Evolutionary conservation across 352 stramenopile genomes (phyloP), one percentile per base, ranked within the genome.

Genomic region (Lagenidium giganteum): DNA sequence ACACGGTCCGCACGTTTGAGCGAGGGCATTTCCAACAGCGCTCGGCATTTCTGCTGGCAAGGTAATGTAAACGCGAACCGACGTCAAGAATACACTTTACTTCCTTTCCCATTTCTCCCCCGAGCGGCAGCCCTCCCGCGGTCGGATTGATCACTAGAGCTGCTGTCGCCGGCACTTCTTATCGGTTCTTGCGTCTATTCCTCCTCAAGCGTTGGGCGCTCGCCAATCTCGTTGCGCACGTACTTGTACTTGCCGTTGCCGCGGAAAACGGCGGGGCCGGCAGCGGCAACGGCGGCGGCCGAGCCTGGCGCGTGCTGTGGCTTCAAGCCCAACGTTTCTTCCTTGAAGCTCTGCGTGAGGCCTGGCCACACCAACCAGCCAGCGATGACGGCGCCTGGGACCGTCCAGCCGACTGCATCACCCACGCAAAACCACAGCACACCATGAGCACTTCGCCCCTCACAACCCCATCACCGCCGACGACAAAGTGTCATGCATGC

Each of bases 161-260:
- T n/a, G n/a, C n/a, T n/a, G n/a, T n/a, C n/a, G n/a, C n/a, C n/a
- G n/a, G n/a, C n/a, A 33, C 28, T 14, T 33, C 28, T 33, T n/a
- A 33, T 14, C 28, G 28, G 11, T n/a, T 33, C n/a, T n/a, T 33
- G 17, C 26, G 16, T 45, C 40, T 69, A 65, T 38, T 87, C 76
- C 29, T 88, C 79, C 22, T 86, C 79, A 16, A 87, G 60, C 49
- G 69, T 79, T 17, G 79, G 79, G 46, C 68, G 57, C 59, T 88
- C 79, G 25, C 79, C 79, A 39, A 92, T 73, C 67, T 92, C 79
- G 28, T 32, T 60, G 46, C 70, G 69, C 40, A 79, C 58, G 54
- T 72, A 92, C 60, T 89, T 92, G 74, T 85, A 87, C 79, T 86
- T 87, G 67, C 73, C 75, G 24, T 54, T 49, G 22, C 51, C 48